Percentiles rank a stretch among this genome's conserved stretches.
Conservation (phyloP, 2,329 filamentous ascomycete genomes). For the Zarea fungicola region DNA sequence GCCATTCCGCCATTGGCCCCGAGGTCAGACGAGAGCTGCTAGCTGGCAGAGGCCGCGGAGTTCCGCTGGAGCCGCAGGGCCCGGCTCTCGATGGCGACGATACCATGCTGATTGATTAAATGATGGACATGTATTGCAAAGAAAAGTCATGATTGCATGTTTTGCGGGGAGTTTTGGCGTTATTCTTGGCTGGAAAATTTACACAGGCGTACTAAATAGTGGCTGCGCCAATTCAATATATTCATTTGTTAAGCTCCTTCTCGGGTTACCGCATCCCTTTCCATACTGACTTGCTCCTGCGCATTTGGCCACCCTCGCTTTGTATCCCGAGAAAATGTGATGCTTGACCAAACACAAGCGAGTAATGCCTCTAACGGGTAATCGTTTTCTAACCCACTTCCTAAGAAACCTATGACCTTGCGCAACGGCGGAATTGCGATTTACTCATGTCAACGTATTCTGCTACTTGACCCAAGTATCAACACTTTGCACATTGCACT, state of each 20-base stretch:
- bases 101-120: constrained; percentile 72
- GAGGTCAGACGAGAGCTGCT: constrained; percentile 86
- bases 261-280: too few relatives aligned
- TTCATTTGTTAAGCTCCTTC: constrained; percentile 5
- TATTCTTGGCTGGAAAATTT: constrained; percentile 1
- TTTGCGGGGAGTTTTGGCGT: constrained; percentile 15
- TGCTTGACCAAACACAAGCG: too few relatives aligned
- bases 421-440: too few relatives aligned
- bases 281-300: not conserved
- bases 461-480: too few relatives aligned
- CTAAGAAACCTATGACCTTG: too few relatives aligned
- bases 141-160: constrained; percentile 13
- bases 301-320: too few relatives aligned
- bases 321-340: too few relatives aligned
- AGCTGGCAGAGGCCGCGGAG: constrained; percentile 79
- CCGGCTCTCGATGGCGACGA: constrained; percentile 70
- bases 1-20: constrained; percentile 82
- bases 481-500: too few relatives aligned
- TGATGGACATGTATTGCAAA: not conserved
- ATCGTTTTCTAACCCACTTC: too few relatives aligned
- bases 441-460: too few relatives aligned
- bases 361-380: too few relatives aligned
- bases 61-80: constrained; percentile 54
- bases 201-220: not conserved
- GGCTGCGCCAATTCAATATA: constrained; percentile 1